Evolutionary conservation across 805 yeast genomes (phyloP).

Genomic region (Saccharomycopsis sp.): DNA sequence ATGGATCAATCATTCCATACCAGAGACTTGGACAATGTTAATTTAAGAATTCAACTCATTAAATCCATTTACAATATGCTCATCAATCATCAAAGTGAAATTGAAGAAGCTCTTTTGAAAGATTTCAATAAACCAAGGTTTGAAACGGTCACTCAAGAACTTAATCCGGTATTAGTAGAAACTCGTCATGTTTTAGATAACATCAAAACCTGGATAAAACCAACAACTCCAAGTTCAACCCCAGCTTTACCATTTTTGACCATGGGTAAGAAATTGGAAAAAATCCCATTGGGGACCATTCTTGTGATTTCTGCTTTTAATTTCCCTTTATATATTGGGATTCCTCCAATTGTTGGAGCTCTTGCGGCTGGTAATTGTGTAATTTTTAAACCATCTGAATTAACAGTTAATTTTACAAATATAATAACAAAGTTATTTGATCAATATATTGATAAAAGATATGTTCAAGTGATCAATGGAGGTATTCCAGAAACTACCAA

Average conservation of each 20-base stretch:
- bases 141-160: slow-evolving; percentile 57
- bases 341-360: slow-evolving; percentile 67
- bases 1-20: slow-evolving; percentile 4
- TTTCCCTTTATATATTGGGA: slow-evolving; percentile 57
- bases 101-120: slow-evolving; percentile 45
- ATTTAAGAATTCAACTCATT: slow-evolving; percentile 49
- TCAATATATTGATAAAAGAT: slow-evolving; percentile 42
- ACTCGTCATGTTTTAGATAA: slow-evolving; percentile 46
- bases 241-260: slow-evolving; percentile 25
- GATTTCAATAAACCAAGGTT: slow-evolving; percentile 59
- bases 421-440: slow-evolving; percentile 45
- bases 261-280: slow-evolving; percentile 29
- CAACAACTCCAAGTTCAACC: slow-evolving; percentile 27
- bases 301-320: slow-evolving; percentile 74
- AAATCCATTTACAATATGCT: slow-evolving; percentile 57
- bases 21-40: slow-evolving; percentile 29
- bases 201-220: slow-evolving; percentile 52
- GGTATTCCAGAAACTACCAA: slow-evolving; percentile 36
- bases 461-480: slow-evolving; percentile 51
- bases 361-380: slow-evolving; percentile 80
- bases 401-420: slow-evolving; percentile 49
- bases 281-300: slow-evolving; percentile 50
- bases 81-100: slow-evolving; percentile 41
- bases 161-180: slow-evolving; percentile 41
- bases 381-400: slow-evolving; percentile 66